Conservation (phyloP, 2,329 filamentous ascomycete species). For the Aspergillus calidoustus region DNA sequence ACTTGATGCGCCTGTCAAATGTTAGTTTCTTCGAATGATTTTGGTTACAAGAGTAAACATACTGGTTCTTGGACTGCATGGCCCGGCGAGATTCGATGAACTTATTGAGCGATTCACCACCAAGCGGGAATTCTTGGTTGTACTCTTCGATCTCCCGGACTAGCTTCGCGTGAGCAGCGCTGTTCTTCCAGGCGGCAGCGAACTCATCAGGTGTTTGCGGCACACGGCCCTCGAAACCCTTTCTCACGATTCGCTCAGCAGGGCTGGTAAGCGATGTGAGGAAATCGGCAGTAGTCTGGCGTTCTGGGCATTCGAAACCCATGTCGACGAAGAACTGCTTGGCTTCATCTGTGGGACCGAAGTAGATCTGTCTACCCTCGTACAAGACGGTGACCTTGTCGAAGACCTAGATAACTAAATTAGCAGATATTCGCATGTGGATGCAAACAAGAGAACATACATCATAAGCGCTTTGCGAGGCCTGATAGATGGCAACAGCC, state of each 20-base stretch:
- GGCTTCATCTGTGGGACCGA: conserved; percentile 65
- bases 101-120: conserved; percentile 44
- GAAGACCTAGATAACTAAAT: conserved; percentile 58
- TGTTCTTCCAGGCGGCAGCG: conserved; percentile 60
- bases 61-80: conserved; percentile 49
- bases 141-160: conserved; percentile 51
- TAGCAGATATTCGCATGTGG: not conserved
- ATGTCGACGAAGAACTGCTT: conserved; percentile 70
- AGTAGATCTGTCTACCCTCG: conserved; percentile 78
- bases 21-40: conserved; percentile 4
- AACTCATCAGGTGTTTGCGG: conserved; percentile 75
- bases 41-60: conserved; percentile 12
- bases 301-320: conserved; percentile 70
- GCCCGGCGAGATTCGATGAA: conserved; percentile 49
- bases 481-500: conserved; percentile 63
- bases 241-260: conserved; percentile 59
- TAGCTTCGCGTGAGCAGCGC: conserved; percentile 50
- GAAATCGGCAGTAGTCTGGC: conserved; percentile 74
- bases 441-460: conserved; percentile 30
- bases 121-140: conserved; percentile 48
- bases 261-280: conserved; percentile 72
- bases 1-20: conserved; percentile 60
- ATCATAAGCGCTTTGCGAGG: conserved; percentile 55
- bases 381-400: conserved; percentile 76
- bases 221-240: conserved; percentile 65